These are phyloP conservation scores for Tylopilus rubrobrunneus DNA, from an alignment of 768 basidiomycete species.

Conservation along the genomic window DNA sequence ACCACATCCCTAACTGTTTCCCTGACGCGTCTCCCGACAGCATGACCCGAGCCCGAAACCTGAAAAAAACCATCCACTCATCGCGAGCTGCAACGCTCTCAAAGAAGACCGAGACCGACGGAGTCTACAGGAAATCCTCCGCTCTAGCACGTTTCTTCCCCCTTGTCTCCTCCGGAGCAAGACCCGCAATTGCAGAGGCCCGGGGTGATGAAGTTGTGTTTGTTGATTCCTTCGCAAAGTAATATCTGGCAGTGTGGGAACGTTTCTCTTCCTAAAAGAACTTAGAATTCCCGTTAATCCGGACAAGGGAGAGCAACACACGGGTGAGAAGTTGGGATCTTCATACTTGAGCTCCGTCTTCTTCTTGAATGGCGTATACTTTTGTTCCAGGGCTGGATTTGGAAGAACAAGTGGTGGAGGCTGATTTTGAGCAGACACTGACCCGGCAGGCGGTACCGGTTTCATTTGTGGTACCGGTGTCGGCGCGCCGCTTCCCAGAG, in stretches of 20 bases:
- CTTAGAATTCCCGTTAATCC: not conserved
- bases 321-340: slow-evolving; percentile 78
- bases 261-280: slow-evolving; percentile 69
- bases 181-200: slow-evolving; percentile 25
- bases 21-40: slow-evolving; percentile 11
- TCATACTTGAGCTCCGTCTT: slow-evolving; percentile 66
- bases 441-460: slow-evolving; percentile 16
- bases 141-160: slow-evolving; percentile 85
- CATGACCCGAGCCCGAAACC: slow-evolving; percentile 23
- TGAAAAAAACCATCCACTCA: slow-evolving; percentile 30
- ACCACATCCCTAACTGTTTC: not conserved
- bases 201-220: slow-evolving; percentile 14
- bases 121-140: slow-evolving; percentile 70
- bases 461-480: slow-evolving; percentile 10
- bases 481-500: slow-evolving; percentile 25
- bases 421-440: slow-evolving; percentile 23
- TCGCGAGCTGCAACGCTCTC: slow-evolving; percentile 25
- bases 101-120: slow-evolving; percentile 31
- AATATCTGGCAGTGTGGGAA: slow-evolving; percentile 61
- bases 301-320: slow-evolving; percentile 33
- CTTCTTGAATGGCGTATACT: slow-evolving; percentile 74
- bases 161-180: slow-evolving; percentile 52
- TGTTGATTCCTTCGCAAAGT: slow-evolving; percentile 42
- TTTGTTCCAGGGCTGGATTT: slow-evolving; percentile 55
- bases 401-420: slow-evolving; percentile 43